These are phyloP conservation scores for Chrysoporthe austroafricana DNA, from an alignment of 2,329 filamentous ascomycete genomes.

Conservation along the genomic window DNA sequence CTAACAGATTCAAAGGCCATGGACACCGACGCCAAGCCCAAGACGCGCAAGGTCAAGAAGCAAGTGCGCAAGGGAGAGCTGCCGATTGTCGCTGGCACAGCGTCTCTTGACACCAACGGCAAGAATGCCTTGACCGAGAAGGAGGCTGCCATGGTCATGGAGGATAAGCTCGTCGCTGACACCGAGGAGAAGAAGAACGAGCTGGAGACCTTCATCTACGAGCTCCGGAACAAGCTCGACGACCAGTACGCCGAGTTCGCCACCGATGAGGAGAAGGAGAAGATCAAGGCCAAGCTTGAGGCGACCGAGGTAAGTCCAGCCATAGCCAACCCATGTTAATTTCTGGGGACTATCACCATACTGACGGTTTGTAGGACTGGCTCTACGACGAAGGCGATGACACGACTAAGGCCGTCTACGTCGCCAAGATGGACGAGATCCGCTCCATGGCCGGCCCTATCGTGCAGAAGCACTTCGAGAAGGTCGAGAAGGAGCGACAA, in stretches of 20 bases:
- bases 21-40: conserved; percentile 78
- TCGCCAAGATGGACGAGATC: conserved; percentile 95
- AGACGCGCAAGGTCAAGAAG: conserved; percentile 98
- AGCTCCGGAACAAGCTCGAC: conserved; percentile 91
- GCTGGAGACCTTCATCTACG: conserved; percentile 96
- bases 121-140: conserved; percentile 76
- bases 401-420: conserved; percentile 88
- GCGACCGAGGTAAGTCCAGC: conserved; percentile 74
- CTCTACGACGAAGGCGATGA: conserved; percentile 97
- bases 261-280: conserved; percentile 89
- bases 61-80: conserved; percentile 97
- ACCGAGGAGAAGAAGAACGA: conserved; percentile 99
- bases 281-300: conserved; percentile 82
- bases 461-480: conserved; percentile 93
- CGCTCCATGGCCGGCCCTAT: conserved; percentile 88
- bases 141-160: conserved; percentile 91
- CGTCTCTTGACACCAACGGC: conserved; percentile 71
- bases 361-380: conserved; percentile 74
- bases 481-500: conserved; percentile 84
- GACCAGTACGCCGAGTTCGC: conserved; percentile 88
- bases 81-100: conserved; percentile 81
- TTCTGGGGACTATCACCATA: conserved; percentile 31
- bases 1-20: conserved; percentile 63
- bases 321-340: not conserved
- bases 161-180: conserved; percentile 97